phyloP scores from a whole-genome alignment of 306 rosid genomes.

The Gastrolobium bilobum region DNA sequence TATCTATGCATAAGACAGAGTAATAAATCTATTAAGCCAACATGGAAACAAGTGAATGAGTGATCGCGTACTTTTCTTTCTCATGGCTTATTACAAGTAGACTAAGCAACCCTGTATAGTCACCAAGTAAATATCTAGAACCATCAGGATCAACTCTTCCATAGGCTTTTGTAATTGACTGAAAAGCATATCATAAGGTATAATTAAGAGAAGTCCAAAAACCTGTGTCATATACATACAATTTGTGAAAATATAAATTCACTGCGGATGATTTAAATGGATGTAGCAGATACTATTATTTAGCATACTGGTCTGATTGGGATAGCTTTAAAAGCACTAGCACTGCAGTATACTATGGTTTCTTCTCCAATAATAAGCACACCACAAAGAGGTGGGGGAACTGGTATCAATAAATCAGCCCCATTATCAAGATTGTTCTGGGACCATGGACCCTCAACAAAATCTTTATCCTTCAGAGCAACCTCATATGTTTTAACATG shows the following conservation, averaged over 20 bases:
- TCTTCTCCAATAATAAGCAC: slow-evolving; percentile 98
- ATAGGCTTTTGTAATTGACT: slow-evolving; percentile 92
- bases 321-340: slow-evolving; percentile 93
- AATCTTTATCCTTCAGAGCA: slow-evolving; percentile 95
- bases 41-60: slow-evolving; percentile 27
- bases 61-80: slow-evolving; percentile 79
- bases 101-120: slow-evolving; percentile 86
- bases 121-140: slow-evolving; percentile 97
- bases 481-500: slow-evolving; percentile 98
- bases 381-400: slow-evolving; percentile 97
- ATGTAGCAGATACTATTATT: slow-evolving; percentile 27
- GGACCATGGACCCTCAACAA: slow-evolving; percentile 98
- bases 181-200: slow-evolving; percentile 41
- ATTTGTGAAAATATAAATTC: neutral
- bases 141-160: slow-evolving; percentile 99
- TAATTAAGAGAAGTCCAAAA: slow-evolving; percentile 46
- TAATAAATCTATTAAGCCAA: slow-evolving; percentile 9
- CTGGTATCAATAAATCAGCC: slow-evolving; percentile 93
- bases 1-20: neutral
- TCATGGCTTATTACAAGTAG: slow-evolving; percentile 98
- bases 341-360: slow-evolving; percentile 96
- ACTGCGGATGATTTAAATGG: slow-evolving; percentile 17
- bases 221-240: neutral
- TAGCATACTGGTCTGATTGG: slow-evolving; percentile 87
- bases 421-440: slow-evolving; percentile 97